Percentiles rank a stretch among this genome's conserved stretches.
phyloP scores from a whole-genome alignment of 2,329 filamentous ascomycete species.

The Phoma sp. region DNA sequence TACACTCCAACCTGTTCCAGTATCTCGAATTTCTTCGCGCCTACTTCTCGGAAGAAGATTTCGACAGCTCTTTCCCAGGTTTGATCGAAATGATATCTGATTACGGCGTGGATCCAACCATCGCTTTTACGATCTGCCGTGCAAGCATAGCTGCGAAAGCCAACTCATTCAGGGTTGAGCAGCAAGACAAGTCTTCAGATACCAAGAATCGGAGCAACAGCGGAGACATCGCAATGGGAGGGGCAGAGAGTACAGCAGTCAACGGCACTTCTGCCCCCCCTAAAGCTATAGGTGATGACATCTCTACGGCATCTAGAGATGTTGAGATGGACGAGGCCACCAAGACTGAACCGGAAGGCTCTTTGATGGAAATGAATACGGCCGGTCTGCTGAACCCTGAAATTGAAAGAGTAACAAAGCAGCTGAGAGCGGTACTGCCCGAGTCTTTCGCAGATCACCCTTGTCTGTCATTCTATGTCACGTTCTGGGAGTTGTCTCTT shows the following conservation, averaged over 20 bases:
- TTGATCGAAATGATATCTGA: constrained; percentile 75
- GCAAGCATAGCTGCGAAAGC: constrained; percentile 65
- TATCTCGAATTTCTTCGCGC: constrained; percentile 88
- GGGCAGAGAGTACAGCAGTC: constrained; percentile 20
- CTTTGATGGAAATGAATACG: not conserved
- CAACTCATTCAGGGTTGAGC: constrained; percentile 46
- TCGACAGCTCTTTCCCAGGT: constrained; percentile 78
- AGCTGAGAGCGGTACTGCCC: constrained; percentile 68
- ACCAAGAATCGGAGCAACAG: constrained; percentile 41
- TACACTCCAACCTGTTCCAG: constrained; percentile 82
- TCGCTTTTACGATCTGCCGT: constrained; percentile 86
- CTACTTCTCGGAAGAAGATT: constrained; percentile 76
- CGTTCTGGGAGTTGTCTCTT: constrained; percentile 90
- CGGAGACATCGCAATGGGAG: constrained; percentile 58
- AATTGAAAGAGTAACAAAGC: constrained; percentile 75
- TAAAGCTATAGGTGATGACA: constrained; percentile 7
- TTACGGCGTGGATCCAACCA: constrained; percentile 77
- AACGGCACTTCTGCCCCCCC: constrained; percentile 10
- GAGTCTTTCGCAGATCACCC: constrained; percentile 71
- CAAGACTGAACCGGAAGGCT: not conserved
- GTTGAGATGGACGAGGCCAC: constrained; percentile 51
- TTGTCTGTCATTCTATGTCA: constrained; percentile 81
- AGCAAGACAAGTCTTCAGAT: constrained; percentile 26
- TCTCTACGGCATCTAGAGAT: constrained; percentile 31
- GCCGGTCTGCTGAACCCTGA: constrained; percentile 62